These are phyloP conservation scores for Stemphylium vesicarium DNA, from an alignment of 2,329 filamentous ascomycete genomes.

Conservation along the genomic window DNA sequence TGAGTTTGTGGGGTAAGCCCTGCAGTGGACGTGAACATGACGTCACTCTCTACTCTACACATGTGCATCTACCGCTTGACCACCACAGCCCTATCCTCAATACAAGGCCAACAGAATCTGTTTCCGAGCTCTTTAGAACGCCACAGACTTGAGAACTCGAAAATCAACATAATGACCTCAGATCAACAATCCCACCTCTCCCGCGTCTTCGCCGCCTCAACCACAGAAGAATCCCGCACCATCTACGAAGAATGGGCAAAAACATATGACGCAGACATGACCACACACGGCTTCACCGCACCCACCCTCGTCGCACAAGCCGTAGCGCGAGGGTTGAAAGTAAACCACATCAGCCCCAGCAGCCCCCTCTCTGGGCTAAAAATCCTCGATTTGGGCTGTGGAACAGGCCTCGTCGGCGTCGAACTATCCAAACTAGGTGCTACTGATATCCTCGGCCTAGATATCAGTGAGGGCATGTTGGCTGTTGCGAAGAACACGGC, in stretches of 20 bases:
- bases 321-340: conserved; percentile 19
- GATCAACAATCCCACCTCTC: neutral
- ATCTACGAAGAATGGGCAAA: conserved; percentile 58
- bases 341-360: conserved; percentile 19
- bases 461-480: conserved; percentile 62
- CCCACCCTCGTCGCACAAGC: conserved; percentile 47
- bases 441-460: conserved; percentile 59
- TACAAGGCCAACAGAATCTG: too few relatives aligned
- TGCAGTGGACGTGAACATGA: too few relatives aligned
- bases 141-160: too few relatives aligned
- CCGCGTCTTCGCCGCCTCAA: conserved; percentile 47
- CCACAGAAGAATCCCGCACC: conserved; percentile 46
- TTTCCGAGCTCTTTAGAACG: too few relatives aligned
- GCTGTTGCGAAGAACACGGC: conserved; percentile 57
- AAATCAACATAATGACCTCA: too few relatives aligned
- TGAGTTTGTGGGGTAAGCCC: too few relatives aligned
- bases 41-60: too few relatives aligned
- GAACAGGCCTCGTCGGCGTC: conserved; percentile 61
- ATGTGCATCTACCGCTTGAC: too few relatives aligned
- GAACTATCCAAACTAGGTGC: conserved; percentile 55
- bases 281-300: conserved; percentile 51
- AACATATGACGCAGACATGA: conserved; percentile 53
- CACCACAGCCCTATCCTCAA: too few relatives aligned
- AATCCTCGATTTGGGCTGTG: conserved; percentile 64
- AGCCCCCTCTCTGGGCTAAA: conserved; percentile 26